Percentiles rank a stretch among this genome's conserved stretches.
These are phyloP conservation scores for Aspergillus ibericus DNA, from an alignment of 2,329 filamentous ascomycete species.

Conservation along the genomic window DNA sequence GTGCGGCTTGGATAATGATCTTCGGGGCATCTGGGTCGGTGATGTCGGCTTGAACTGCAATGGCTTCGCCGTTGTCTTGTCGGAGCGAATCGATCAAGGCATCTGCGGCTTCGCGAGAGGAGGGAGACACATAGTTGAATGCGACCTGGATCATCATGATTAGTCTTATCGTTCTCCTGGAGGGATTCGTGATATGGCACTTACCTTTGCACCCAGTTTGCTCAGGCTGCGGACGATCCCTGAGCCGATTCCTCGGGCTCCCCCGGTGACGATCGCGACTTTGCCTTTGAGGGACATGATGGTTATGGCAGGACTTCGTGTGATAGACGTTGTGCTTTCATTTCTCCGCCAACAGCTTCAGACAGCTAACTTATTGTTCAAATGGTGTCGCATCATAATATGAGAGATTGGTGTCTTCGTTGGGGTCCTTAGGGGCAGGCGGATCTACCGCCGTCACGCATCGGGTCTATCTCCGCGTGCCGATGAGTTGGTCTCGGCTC, in stretches of 20 bases:
- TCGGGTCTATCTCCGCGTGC: not conserved
- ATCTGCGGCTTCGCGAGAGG: constrained; percentile 12
- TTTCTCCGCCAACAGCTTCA: not conserved
- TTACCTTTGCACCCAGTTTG: constrained; percentile 16
- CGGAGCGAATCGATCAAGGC: constrained; percentile 10
- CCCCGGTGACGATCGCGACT: constrained; percentile 21
- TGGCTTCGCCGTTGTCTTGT: constrained; percentile 1
- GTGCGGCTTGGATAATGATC: constrained; percentile 9
- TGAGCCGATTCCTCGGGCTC: constrained; percentile 19
- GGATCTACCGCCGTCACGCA: constrained; percentile 4
- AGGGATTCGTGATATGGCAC: too few species aligned
- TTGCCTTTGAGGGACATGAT: constrained; percentile 20
- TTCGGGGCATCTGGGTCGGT: constrained; percentile 8
- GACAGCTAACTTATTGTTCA: not conserved
- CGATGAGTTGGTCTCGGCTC: not conserved
- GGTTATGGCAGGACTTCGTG: not conserved
- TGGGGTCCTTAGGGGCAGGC: too few species aligned
- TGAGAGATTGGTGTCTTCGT: not conserved
- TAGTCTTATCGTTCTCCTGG: not conserved
- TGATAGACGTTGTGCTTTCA: not conserved
- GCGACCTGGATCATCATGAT: constrained; percentile 7
- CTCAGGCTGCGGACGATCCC: constrained; percentile 17
- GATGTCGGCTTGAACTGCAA: constrained; percentile 20
- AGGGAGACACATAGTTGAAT: constrained; percentile 19
- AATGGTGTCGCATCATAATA: not conserved